These are phyloP conservation scores for Rhododendron ferrugineum DNA, from an alignment of 148 eudicot species.

Conservation along the genomic window DNA sequence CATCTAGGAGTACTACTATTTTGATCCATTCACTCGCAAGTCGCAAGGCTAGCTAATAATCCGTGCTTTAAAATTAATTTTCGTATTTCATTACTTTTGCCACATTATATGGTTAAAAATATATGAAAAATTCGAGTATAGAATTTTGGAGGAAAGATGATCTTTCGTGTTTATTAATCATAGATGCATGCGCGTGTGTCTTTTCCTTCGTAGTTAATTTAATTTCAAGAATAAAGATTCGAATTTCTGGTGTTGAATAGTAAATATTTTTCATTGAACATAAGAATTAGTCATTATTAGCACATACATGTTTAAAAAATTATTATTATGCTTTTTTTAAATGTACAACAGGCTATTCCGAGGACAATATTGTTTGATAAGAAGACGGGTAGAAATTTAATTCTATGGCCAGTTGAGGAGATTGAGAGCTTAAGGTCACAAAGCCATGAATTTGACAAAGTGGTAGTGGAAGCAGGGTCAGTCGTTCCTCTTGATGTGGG, in stretches of 20 bases:
- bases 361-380: conserved; percentile 64
- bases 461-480: conserved; percentile 59
- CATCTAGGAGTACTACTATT: no score
- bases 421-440: conserved; percentile 54
- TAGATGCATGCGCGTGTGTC: background rate
- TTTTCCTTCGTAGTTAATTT: background rate
- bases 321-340: background rate
- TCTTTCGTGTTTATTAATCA: background rate
- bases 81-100: background rate
- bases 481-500: conserved; percentile 45
- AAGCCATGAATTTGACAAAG: conserved; percentile 19
- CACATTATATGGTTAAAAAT: background rate
- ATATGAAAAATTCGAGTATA: no score
- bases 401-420: conserved; percentile 83
- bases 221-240: no score
- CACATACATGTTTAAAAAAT: background rate
- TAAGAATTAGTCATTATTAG: background rate
- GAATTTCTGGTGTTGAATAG: no score
- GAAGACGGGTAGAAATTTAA: conserved; percentile 60
- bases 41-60: background rate
- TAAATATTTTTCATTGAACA: no score
- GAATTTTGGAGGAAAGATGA: no score
- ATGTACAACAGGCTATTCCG: conserved; percentile 48
- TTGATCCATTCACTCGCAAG: background rate
- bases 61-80: background rate